Percentiles rank a stretch among this genome's conserved stretches.
These are phyloP conservation scores for Yueomyces sinensis DNA, from an alignment of 805 yeast species.

Conservation along the genomic window DNA sequence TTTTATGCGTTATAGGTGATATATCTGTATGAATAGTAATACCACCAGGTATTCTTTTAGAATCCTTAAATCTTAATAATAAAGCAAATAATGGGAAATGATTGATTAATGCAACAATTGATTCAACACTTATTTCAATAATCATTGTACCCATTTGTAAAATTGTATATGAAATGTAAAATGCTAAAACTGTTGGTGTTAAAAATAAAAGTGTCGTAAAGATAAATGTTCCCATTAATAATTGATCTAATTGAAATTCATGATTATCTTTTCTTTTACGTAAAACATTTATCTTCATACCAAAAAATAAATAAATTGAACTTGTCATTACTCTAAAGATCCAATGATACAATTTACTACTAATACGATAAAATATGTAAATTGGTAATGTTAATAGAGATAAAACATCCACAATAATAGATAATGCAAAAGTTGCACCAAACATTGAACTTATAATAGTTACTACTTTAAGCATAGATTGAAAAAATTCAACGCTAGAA, in stretches of 20 bases:
- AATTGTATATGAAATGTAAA: constrained; percentile 60
- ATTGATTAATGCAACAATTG: constrained; percentile 50
- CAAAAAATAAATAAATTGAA: constrained; percentile 73
- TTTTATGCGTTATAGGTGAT: constrained; percentile 2
- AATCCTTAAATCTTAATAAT: constrained; percentile 66
- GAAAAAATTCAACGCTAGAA: constrained; percentile 5
- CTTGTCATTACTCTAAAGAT: constrained; percentile 58
- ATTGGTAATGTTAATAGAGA: constrained; percentile 58
- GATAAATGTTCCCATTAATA: constrained; percentile 75
- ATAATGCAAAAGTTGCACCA: constrained; percentile 62
- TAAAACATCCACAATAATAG: constrained; percentile 51
- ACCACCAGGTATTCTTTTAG: constrained; percentile 54
- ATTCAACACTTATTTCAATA: constrained; percentile 40
- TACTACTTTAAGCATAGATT: constrained; percentile 18
- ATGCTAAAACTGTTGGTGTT: constrained; percentile 78
- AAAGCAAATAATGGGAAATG: constrained; percentile 82
- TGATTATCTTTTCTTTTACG: constrained; percentile 79
- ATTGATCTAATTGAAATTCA: constrained; percentile 74
- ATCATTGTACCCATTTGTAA: constrained; percentile 40
- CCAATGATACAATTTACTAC: constrained; percentile 67
- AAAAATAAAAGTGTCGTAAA: constrained; percentile 70
- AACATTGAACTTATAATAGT: constrained; percentile 31
- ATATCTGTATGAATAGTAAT: constrained; percentile 16
- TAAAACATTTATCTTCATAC: constrained; percentile 74
- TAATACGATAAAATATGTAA: constrained; percentile 61